Percentiles rank a stretch among this genome's conserved stretches.
Evolutionary conservation across 306 rosid genomes (phyloP).

Genomic region (Vachellia pachyceras): DNA sequence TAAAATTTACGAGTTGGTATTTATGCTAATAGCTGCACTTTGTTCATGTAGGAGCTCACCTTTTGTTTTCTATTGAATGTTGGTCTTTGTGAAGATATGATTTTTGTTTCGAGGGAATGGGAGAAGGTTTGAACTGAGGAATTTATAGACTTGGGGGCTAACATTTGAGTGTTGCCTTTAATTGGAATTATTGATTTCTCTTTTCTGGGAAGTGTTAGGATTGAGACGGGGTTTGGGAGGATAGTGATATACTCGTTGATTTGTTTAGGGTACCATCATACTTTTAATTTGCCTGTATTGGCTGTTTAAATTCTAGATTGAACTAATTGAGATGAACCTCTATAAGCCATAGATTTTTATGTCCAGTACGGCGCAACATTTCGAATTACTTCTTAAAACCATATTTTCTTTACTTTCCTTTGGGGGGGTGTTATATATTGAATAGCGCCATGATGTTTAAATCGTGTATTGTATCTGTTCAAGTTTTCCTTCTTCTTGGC

Average conservation of each 20-base stretch:
- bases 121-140: background rate
- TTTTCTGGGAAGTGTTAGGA: background rate
- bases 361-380: background rate
- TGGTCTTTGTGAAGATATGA: background rate
- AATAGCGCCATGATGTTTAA: background rate
- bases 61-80: background rate
- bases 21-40: background rate
- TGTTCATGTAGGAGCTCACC: background rate
- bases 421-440: background rate
- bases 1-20: background rate
- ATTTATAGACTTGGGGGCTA: background rate
- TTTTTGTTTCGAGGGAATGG: background rate
- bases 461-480: background rate
- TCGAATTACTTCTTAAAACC: background rate
- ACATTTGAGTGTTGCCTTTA: conserved; percentile 15
- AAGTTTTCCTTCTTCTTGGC: background rate
- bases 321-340: conserved; percentile 22
- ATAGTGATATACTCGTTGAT: conserved; percentile 4
- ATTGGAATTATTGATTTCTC: background rate
- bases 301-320: conserved; percentile 9
- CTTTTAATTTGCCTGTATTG: conserved; percentile 4
- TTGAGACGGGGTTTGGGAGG: background rate
- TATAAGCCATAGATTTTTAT: background rate
- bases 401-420: background rate
- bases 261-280: background rate